A percentile compares a stretch with the other conserved stretches of the same genome.
These are phyloP conservation scores for Penicillium canariense DNA, from an alignment of 495 filamentous ascomycete genomes.

Conservation along the genomic window DNA sequence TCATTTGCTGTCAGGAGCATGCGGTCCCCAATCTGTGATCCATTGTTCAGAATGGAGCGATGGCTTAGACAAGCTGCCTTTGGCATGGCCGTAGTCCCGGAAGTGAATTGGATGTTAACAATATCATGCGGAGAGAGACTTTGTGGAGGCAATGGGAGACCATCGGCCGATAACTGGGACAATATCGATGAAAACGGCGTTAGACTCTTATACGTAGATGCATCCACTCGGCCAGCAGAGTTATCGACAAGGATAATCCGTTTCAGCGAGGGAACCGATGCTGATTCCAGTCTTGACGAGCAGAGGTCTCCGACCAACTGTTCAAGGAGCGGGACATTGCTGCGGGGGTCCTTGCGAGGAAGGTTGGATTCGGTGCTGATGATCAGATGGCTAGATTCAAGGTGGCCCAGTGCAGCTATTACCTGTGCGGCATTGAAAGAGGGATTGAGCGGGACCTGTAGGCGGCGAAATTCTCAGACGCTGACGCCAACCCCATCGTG, in stretches of 20 bases:
- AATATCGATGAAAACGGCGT: slow-evolving; percentile 51
- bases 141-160: slow-evolving; percentile 35
- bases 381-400: slow-evolving; percentile 72
- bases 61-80: slow-evolving; percentile 93
- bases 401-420: slow-evolving; percentile 70
- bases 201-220: slow-evolving; percentile 40
- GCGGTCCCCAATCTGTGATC: slow-evolving; percentile 72
- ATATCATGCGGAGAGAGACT: slow-evolving; percentile 65
- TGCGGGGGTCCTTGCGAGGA: slow-evolving; percentile 72
- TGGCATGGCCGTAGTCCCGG: slow-evolving; percentile 82
- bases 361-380: slow-evolving; percentile 85
- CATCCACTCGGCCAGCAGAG: slow-evolving; percentile 57
- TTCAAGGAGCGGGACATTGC: slow-evolving; percentile 68
- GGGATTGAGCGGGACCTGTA: slow-evolving; percentile 82
- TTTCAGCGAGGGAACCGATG: slow-evolving; percentile 64
- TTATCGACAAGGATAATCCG: slow-evolving; percentile 81
- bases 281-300: slow-evolving; percentile 54
- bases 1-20: slow-evolving; percentile 75
- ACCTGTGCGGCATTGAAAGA: slow-evolving; percentile 83
- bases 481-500: too few species aligned
- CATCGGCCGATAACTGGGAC: slow-evolving; percentile 51
- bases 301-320: slow-evolving; percentile 62
- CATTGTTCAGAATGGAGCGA: slow-evolving; percentile 85
- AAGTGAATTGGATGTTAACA: slow-evolving; percentile 96
- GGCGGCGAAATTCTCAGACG: not conserved